Conservation (phyloP, 23 red algal genomes). For the Gracilariopsis chorda region DNA sequence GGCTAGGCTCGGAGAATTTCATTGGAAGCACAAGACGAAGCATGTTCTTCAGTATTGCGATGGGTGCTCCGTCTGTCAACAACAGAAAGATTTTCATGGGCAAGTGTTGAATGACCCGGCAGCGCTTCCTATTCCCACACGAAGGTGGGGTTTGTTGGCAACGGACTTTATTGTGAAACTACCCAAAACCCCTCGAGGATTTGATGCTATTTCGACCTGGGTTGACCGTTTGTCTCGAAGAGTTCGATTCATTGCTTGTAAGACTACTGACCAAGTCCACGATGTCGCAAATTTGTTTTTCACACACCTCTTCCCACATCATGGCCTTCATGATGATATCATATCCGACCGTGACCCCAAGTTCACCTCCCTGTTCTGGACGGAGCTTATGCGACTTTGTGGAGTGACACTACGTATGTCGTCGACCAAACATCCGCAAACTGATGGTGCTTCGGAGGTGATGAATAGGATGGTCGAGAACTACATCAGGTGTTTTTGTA, state of each 20-base stretch:
- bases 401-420: neutral
- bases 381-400: neutral
- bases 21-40: neutral
- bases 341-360: neutral
- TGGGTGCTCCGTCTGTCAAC: neutral
- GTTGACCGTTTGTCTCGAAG: neutral
- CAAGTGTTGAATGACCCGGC: neutral
- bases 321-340: neutral
- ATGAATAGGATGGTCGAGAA: slow-evolving; percentile 24
- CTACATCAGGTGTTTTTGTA: slow-evolving; percentile 14
- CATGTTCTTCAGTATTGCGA: neutral
- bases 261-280: neutral
- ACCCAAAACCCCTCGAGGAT: neutral
- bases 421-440: neutral
- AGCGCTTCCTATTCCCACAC: neutral
- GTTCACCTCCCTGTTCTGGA: neutral
- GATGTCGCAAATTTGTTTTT: neutral
- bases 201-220: neutral
- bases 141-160: neutral
- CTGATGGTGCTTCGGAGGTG: neutral
- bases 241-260: neutral
- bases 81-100: neutral
- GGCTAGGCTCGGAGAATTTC: neutral
- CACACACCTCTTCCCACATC: neutral
- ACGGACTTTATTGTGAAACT: slow-evolving; percentile 1